Evolutionary conservation across 1,139 yeast species (phyloP), one percentile per base, ranked within the genome.

Genomic region (Trichomonascaceae sp.): DNA sequence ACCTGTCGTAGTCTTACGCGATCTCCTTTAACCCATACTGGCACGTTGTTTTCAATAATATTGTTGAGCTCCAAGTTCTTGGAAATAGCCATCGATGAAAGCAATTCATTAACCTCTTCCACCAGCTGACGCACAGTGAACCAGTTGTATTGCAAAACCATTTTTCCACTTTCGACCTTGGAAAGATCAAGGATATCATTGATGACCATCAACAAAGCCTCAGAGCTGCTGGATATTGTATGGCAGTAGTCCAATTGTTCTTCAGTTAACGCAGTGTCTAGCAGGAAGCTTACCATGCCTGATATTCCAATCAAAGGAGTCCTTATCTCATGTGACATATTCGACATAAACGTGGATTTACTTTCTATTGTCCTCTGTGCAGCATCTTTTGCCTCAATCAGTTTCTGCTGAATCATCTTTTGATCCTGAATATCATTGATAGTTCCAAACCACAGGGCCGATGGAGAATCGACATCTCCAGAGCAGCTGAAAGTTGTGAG

Each of bases 311-410:
- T 90, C 61, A 90, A 73, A 2, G 97, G 97, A 0, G 97, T 90
- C 61, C 96, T 79, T 66, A 90, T 78, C 70, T 90, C 97, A 67
- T 90, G 97, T 0, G 96, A 88, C 55, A 89, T 89, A 68, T 89
- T 90, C 9, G 96, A 96, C 65, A 89, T 85, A 67, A 89, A 89
- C 9, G 88, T 90, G 0, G 96, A 86, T 65, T 89, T 89, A 15
- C 96, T 93, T 65, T 89, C 96, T 70, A 87, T 88, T 1, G 96
- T 96, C 45, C 87, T 80, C 71, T 89, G 96, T 0, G 96, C 96
- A 65, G 87, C 89, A 49, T 87, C 82, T 63, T 89, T 89, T 12
- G 95, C 91, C 4, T 87, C 89, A 67, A 89, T 95, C 53, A 90
- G 74, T 67, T 89, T 70, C 55, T 69, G 68, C 85, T 85, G 68